Percentiles rank a stretch among this genome's conserved stretches.
These are phyloP conservation scores for Vaccinium vitisidaea DNA, from an alignment of 148 eudicot species.

Conservation along the genomic window DNA sequence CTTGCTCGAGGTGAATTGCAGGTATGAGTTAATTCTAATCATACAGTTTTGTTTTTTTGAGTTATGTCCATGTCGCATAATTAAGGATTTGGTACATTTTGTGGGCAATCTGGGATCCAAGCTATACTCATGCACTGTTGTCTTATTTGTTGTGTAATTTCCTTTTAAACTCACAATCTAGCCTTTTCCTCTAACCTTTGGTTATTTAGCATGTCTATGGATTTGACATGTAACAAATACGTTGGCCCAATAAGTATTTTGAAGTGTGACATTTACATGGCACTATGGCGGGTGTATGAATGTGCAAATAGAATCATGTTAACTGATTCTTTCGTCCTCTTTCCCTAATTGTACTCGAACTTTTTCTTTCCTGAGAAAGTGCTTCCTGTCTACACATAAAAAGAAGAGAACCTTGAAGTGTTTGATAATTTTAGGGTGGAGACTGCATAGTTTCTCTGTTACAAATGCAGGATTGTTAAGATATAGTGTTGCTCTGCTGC, in stretches of 20 bases:
- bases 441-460: not conserved
- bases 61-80: not conserved
- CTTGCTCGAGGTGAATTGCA: slow-evolving; percentile 94
- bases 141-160: not conserved
- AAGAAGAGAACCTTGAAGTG: not conserved
- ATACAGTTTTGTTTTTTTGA: not conserved
- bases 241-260: slow-evolving; percentile 10
- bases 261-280: not conserved
- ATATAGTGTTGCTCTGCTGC: not conserved
- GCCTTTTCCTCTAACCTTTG: not conserved
- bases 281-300: not conserved
- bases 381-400: not conserved
- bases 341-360: not conserved
- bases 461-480: not conserved
- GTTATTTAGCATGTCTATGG: not conserved
- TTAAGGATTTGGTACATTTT: not conserved
- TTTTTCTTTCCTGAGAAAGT: not conserved
- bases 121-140: not conserved
- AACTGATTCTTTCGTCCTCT: slow-evolving; percentile 1
- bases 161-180: not conserved
- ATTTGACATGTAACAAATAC: not conserved
- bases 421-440: not conserved
- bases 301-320: not conserved
- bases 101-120: not conserved
- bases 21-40: slow-evolving; percentile 31